Base-by-base conservation (phyloP, 176 grass and related monocot genomes). In the Lolium rigidum region DNA sequence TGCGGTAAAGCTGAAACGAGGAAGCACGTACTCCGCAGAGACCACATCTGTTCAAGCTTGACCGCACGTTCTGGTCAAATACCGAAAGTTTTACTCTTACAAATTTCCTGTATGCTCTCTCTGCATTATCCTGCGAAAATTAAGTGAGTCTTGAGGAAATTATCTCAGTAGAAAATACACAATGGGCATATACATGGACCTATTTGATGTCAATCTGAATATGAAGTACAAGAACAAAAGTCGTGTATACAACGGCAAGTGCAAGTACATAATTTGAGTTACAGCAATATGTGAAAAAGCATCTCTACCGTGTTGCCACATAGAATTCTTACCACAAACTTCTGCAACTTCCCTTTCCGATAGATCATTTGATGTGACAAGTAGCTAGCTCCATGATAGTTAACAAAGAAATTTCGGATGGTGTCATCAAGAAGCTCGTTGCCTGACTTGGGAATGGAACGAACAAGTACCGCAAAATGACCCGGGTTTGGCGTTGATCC, bases 361-460 rank as follows among this genome's bases (percentile, higher is more conserved):
- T 90, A 87, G 35, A 98, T 91, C 82, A 95, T 84, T 82, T 95
- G 93, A 92, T 98, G 93, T 56, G 93, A 94, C 71, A 98, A 83
- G 60, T 98, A 98, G 87, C 96, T 98, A 38, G 90, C 88, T 81
- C 93, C 96, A 80, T 98, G 96, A 87, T 95, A 98, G 80, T 94
- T 92, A 70, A 71, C 55, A 89, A 98, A 98, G 65, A 94, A 98
- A 73, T 95, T 92, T 83, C 88, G 94, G 70, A 98, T 92, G 14
- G 88, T 94, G 66, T 98, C 90, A 31, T 86, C 80, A 21, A 94
- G 63, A 59, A 84, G 66, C 68, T 92, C 86, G 13, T 84, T 87
- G 25, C 81, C 51, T 61, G 86, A 91, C 76, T 84, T 91, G 56
- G 96, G 96, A 83, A 98, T 92, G 16, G 93, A 89, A 74, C 96